Base-by-base conservation (phyloP, 83 land plant genomes). In the Picea abies region DNA sequence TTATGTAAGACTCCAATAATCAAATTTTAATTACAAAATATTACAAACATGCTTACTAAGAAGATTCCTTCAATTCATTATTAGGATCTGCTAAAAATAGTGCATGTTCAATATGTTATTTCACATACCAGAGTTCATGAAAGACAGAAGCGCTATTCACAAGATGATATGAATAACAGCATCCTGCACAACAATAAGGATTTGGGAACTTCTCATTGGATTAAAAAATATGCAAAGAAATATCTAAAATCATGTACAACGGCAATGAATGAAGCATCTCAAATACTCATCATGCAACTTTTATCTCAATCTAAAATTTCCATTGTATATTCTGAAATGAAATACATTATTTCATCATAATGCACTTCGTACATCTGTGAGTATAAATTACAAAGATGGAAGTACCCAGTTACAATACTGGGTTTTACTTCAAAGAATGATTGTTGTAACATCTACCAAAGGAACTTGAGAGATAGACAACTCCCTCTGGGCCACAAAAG, bases 371-470 rank as follows among this genome's bases (percentile, higher is more conserved):
- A 70, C 73, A 70, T 70, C 44, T 37, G 73, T 69, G 41, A 32
- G 73, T 70, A 70, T 37, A 70, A 67, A 70, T 70, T 70, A 70
- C 73, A 70, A 70, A 32, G 44, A 70, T 70, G 73, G 73, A 70
- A 70, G 73, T 70, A 70, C 73, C 73, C 73, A 70, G 73, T 17
- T 70, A 70, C 73, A 70, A 41, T 37, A 37, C 75, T 19, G 75
- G 15, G 75, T 70, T 70, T 37, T 37, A 70, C 75, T 70, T 70
- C 75, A 70, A 70, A 70, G 75, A 70, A 70, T 70, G 75, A 70
- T 70, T 70, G 75, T 15, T 37, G 75, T 70, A 37, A 41, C 56
- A 52, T 70, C 39, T 70, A 70, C 75, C 75, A 70, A 70, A 70
- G 9, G 10, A 70, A 70, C 75, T 37, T 70, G 41, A 70, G 47